Base-by-base conservation (phyloP, 2,329 filamentous ascomycete genomes). In the Diaporthe sp. region DNA sequence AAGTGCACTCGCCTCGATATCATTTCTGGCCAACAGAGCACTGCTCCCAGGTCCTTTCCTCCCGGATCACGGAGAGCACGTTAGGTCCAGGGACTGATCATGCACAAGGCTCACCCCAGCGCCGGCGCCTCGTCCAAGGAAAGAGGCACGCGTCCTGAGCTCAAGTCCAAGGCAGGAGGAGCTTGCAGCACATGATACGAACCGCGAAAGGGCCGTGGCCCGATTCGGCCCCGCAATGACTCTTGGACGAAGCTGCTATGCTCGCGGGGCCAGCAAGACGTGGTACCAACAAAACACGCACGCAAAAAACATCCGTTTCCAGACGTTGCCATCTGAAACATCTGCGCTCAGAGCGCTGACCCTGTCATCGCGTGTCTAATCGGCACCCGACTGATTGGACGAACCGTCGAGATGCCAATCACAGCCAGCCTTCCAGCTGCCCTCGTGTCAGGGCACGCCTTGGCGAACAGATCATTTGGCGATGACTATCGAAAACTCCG, bases 291-390 rank as follows among this genome's bases (percentile, higher is more conserved):
- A 39, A 70, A 70, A 70, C 65, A 42, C 42, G 42, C 61, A 65
- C 6, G 28, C 44, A 70, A 42, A 22, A 55, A 42, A 42, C 4
- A 28, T 42, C 28, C n/a, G 65, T 39, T 31, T 51, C 39, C 34
- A 70, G 34, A 70, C 49, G 57, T 42, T 22, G 44, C 28, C 44
- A 62, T 39, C 37, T 60, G 44, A 73, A 51, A 65, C 44, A 62
- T 37, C 34, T 3, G 8, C 22, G 46, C 34, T 65, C 46, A 55
- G 58, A 42, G 71, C 71, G 55, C 28, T 62, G 71, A 42, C 57
- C 57, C 37, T 72, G 71, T 72, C 57, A 25, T 44, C 71, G 71
- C 37, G 71, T 51, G 71, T 72, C 60, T 62, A 60, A 62, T 62
- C 57, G 57, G 37, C 34, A 49, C 71, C 44, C 71, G 71, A 39